phyloP scores from a whole-genome alignment of 306 rosid species.

The Casuarina glauca region DNA sequence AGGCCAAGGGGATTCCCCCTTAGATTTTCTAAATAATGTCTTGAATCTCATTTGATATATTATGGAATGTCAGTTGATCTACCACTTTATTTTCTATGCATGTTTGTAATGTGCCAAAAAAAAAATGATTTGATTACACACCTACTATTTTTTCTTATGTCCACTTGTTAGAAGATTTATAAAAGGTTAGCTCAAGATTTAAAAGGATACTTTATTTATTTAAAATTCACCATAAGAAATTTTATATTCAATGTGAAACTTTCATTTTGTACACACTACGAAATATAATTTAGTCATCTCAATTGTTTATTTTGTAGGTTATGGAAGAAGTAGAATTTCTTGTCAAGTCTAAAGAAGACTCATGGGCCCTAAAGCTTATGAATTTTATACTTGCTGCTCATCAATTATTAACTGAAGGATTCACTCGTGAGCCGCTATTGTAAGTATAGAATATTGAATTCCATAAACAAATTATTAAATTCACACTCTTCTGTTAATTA shows the following conservation, averaged over 20 bases:
- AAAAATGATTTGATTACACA: neutral
- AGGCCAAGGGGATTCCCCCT: too few species aligned
- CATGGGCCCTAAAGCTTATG: conserved; percentile 46
- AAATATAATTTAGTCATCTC: neutral
- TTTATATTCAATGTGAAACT: too few species aligned
- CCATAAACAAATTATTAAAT: too few species aligned
- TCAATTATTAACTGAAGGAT: conserved; percentile 48
- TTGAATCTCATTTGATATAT: neutral
- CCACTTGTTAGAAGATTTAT: too few species aligned
- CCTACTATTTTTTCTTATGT: neutral
- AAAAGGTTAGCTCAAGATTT: too few species aligned
- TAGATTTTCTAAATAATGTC: neutral
- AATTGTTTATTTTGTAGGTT: conserved; percentile 34
- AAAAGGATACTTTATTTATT: too few species aligned
- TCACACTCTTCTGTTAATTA: too few species aligned
- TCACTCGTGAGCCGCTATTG: conserved; percentile 58
- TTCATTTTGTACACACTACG: too few species aligned
- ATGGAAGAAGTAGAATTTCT: conserved; percentile 33
- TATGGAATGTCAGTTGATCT: neutral
- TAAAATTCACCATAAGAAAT: too few species aligned
- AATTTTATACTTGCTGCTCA: conserved; percentile 38
- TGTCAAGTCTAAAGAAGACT: conserved; percentile 37
- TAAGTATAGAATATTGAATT: conserved; percentile 11
- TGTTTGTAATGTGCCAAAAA: neutral
- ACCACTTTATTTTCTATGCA: neutral